Base-by-base conservation (phyloP, 2,329 filamentous ascomycete species). In the Hymenoscyphus scutula region DNA sequence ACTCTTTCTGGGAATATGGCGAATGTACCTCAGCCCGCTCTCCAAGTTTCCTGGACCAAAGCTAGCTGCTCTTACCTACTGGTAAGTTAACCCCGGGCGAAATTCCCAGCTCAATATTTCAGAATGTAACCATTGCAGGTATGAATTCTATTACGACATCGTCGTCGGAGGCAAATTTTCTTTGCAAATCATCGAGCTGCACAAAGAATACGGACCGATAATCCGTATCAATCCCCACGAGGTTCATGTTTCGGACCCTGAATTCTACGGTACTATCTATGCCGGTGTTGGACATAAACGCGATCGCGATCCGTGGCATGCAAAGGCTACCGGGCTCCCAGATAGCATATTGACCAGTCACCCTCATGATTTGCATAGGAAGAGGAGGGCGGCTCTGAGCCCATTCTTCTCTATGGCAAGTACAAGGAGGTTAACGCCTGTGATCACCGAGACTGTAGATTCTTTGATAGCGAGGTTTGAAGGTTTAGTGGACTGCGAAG, bases 181-280 rank as follows among this genome's bases (percentile, higher is more conserved):
- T 29, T 66, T 58, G 29, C 38, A 53, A n/a, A 65, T 66, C n/a
- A 37, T 64, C 34, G 15, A 58, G 6, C 34, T 67, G 37, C 65
- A 69, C 32, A 32, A 60, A 45, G 38, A 63, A 57, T 66, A 69
- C 53, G 67, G 78, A 5, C 72, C 74, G 1, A 72, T 76, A n/a
- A 64, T 76, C 58, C 69, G 73, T 17, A 71, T 75, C 61, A 74
- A 69, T 48, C 63, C 63, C 6, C 27, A 60, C 6, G 72, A 76
- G 54, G 45, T 75, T 2, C 70, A 71, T 56, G 70, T 73, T 41
- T 59, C 67, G 19, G 73, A 75, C 25, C 68, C 70, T 1, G 67
- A 70, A 10, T 73, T 71, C 64, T 72, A 72, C 54, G 67, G 71
- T 34, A 58, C 64, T 2, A 58, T 75, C 2, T 75, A 74, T 65